Evolutionary conservation across 345 rosid species (phyloP), one percentile per base, ranked within the genome.

Genomic region (Acer saccharum): DNA sequence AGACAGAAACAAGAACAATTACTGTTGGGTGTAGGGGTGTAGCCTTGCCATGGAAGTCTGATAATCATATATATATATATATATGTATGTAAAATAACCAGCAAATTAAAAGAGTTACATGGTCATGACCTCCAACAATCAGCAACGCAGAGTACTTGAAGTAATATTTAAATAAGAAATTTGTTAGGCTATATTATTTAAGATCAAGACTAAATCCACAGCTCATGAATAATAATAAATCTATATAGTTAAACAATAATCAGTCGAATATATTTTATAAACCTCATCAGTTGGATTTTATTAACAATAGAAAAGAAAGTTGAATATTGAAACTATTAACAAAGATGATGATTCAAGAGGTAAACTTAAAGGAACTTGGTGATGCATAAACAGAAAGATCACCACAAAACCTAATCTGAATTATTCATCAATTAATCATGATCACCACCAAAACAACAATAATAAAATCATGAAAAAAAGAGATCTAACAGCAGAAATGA

Each of bases 51-150:
- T 52, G 61, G 50, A 75, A 52, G 52, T 75, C 76, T 39, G 72
- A 43, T 60, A 13, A 58, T 41, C 25, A 13, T 57, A 27, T 58
- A 7, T 32, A 32, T 32, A 35, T 35, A 35, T 32, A 4, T 32
- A 4, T 32, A 32, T 32, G n/a, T n/a, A n/a, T n/a, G n/a, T n/a
- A n/a, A n/a, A 32, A 35, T 58, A 66, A 4, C n/a, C 21, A 32
- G 65, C 81, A 73, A 27, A 48, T 35, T 35, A 43, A 43, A 66
- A 64, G 60, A 71, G 63, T 21, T 62, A 32, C 57, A 64, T 35
- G 75, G 21, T 65, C 71, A 16, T 41, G 32, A 69, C 10, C 64
- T 18, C 64, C 10, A 14, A 54, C n/a, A 54, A 54, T 16, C 58
- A 18, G 39, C 13, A 46, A 46, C 50, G 11, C 50, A 46, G 50